A percentile compares a stretch with the other conserved stretches of the same genome.
phyloP scores from a whole-genome alignment of 2,329 filamentous ascomycete species.

The Allantophomopsis cytisporea region DNA sequence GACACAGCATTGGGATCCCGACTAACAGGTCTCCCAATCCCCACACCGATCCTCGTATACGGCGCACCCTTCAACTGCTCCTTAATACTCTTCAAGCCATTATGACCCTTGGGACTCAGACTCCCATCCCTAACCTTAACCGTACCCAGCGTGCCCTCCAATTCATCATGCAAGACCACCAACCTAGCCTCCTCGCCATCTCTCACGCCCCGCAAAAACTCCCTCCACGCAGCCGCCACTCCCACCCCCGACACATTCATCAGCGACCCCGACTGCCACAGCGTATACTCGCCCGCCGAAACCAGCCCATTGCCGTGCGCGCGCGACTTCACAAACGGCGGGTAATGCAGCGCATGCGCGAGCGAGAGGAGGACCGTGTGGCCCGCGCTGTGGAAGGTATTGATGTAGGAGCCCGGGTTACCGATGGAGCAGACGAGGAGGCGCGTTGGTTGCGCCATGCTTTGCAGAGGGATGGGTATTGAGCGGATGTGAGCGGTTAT shows the following conservation, averaged over 20 bases:
- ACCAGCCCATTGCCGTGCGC: slow-evolving; percentile 33
- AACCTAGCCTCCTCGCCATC: slow-evolving; percentile 30
- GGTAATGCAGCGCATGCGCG: slow-evolving; percentile 15
- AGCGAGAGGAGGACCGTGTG: slow-evolving; percentile 61
- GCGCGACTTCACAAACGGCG: slow-evolving; percentile 32
- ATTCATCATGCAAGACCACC: slow-evolving; percentile 78
- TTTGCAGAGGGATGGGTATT: background rate
- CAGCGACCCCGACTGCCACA: slow-evolving; percentile 60
- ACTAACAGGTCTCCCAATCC: slow-evolving; percentile 71
- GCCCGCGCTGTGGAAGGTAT: slow-evolving; percentile 78
- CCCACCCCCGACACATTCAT: slow-evolving; percentile 81
- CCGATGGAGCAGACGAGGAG: slow-evolving; percentile 80
- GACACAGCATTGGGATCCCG: slow-evolving; percentile 56
- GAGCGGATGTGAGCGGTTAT: too few species aligned
- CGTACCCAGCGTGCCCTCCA: slow-evolving; percentile 59
- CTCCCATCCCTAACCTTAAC: slow-evolving; percentile 51
- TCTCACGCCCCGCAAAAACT: slow-evolving; percentile 30
- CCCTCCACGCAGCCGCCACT: slow-evolving; percentile 50
- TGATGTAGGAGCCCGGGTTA: slow-evolving; percentile 63
- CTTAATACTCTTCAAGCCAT: slow-evolving; percentile 58
- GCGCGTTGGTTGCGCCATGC: slow-evolving; percentile 20
- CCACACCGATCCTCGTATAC: slow-evolving; percentile 56
- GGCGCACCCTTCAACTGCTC: slow-evolving; percentile 28
- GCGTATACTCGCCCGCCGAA: slow-evolving; percentile 40
- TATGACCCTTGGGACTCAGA: slow-evolving; percentile 56